Evolutionary conservation across 495 filamentous ascomycete species (phyloP).

Genomic region (Elaphomyces granulatus): DNA sequence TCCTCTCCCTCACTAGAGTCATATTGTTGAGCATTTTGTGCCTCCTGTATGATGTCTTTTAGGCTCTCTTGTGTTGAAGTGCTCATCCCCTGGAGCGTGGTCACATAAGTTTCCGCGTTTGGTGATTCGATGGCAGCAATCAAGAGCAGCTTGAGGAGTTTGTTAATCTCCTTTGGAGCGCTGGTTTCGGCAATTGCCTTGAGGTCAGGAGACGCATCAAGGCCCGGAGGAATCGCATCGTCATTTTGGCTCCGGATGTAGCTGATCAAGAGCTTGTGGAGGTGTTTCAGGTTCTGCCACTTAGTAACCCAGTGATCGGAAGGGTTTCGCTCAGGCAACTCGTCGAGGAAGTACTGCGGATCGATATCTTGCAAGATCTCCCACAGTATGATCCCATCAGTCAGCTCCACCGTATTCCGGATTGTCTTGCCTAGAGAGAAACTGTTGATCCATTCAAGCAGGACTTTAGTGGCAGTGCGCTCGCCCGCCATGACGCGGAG

Average conservation of each 20-base stretch:
- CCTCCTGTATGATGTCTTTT: constrained; percentile 36
- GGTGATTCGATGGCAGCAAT: constrained; percentile 46
- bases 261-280: constrained; percentile 48
- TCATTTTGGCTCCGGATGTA: constrained; percentile 49
- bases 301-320: constrained; percentile 36
- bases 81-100: constrained; percentile 34
- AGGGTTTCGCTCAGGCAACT: constrained; percentile 41
- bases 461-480: constrained; percentile 33
- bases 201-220: constrained; percentile 38
- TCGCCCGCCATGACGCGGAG: constrained; percentile 26
- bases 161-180: constrained; percentile 28
- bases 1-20: constrained; percentile 23
- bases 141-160: constrained; percentile 50
- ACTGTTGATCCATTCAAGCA: constrained; percentile 46
- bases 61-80: constrained; percentile 32
- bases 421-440: constrained; percentile 34
- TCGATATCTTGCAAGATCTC: constrained; percentile 53
- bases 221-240: constrained; percentile 32
- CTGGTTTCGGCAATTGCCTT: constrained; percentile 41
- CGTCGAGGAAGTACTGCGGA: constrained; percentile 50
- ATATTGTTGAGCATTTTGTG: constrained; percentile 28
- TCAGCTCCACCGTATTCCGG: constrained; percentile 45
- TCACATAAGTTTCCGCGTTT: constrained; percentile 39
- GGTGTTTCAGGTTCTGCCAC: constrained; percentile 50
- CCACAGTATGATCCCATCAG: constrained; percentile 62